Percentiles rank a stretch among this genome's conserved stretches.
Conservation (phyloP, 257 asterid genomes). For the Linaria vulgaris region DNA sequence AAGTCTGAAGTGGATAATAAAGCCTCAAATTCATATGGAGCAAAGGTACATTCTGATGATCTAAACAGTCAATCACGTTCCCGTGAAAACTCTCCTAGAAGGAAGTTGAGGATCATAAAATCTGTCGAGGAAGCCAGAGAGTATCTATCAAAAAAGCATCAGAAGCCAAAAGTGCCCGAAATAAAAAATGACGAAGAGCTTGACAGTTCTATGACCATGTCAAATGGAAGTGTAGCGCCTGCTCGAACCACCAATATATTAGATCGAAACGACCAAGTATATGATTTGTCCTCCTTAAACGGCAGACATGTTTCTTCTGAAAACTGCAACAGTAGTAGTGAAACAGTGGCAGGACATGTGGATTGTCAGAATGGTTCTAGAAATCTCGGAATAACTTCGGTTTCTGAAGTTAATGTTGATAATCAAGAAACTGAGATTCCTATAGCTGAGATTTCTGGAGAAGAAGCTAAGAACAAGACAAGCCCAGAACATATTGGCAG, state of each 20-base stretch:
- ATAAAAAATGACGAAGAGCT: slow-evolving; percentile 25
- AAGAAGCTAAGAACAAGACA: slow-evolving; percentile 27
- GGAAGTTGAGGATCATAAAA: slow-evolving; percentile 57
- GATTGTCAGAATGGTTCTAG: slow-evolving; percentile 25
- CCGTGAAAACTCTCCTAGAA: slow-evolving; percentile 30
- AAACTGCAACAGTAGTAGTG: slow-evolving; percentile 23
- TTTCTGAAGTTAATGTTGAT: slow-evolving; percentile 29
- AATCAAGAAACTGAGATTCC: slow-evolving; percentile 30
- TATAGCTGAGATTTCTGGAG: slow-evolving; percentile 16
- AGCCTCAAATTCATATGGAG: slow-evolving; percentile 30
- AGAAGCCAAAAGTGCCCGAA: slow-evolving; percentile 29
- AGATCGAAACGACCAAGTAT: slow-evolving; percentile 29
- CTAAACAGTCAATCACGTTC: slow-evolving; percentile 22
- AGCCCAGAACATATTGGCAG: slow-evolving; percentile 22
- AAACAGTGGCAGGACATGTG: slow-evolving; percentile 31
- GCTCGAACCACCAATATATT: slow-evolving; percentile 24
- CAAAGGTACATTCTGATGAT: slow-evolving; percentile 29
- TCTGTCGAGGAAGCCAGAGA: slow-evolving; percentile 85
- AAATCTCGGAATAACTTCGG: slow-evolving; percentile 30
- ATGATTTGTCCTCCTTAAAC: slow-evolving; percentile 24
- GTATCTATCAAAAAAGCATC: slow-evolving; percentile 60
- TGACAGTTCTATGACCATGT: slow-evolving; percentile 23
- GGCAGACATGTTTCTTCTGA: slow-evolving; percentile 26
- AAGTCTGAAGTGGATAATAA: slow-evolving; percentile 25
- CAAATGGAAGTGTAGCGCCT: slow-evolving; percentile 27